Conservation (phyloP, 441 rosid genomes). For the Lagerstroemia fauriei region DNA sequence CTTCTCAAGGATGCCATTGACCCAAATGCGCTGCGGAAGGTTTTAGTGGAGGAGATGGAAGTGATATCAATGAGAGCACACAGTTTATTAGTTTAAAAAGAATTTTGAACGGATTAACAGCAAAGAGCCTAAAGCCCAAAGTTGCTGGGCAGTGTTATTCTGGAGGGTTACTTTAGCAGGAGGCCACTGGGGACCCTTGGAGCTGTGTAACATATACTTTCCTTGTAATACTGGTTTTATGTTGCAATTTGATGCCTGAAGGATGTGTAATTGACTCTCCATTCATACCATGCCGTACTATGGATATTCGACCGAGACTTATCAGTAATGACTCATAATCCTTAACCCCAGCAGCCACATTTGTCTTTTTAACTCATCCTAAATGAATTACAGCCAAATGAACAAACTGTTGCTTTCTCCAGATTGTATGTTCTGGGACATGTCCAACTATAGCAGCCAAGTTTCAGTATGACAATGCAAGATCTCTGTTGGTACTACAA, state of each 20-base stretch:
- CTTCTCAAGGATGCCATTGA: conserved; percentile 56
- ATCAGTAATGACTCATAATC: too few relatives aligned
- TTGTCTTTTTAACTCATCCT: too few relatives aligned
- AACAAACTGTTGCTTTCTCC: neutral
- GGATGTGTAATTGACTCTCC: too few relatives aligned
- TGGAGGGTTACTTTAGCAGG: conserved; percentile 59
- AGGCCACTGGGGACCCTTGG: too few relatives aligned
- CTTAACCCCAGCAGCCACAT: too few relatives aligned
- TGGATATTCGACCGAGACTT: too few relatives aligned
- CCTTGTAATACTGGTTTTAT: neutral
- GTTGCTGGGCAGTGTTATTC: conserved; percentile 47
- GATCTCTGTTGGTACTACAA: neutral
- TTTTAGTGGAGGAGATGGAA: conserved; percentile 58
- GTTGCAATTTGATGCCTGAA: too few relatives aligned
- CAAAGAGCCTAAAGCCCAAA: conserved; percentile 53
- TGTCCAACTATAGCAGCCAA: neutral
- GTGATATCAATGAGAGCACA: conserved; percentile 19
- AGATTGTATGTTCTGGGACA: too few relatives aligned
- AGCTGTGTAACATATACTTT: too few relatives aligned
- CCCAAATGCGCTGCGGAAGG: conserved; percentile 56
- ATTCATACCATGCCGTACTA: too few relatives aligned
- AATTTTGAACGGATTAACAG: conserved; percentile 39
- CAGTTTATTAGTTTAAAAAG: conserved; percentile 40
- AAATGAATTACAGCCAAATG: neutral
- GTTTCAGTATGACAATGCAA: neutral